These are phyloP conservation scores for Pholiota conissans DNA, from an alignment of 768 basidiomycete genomes.

Conservation along the genomic window DNA sequence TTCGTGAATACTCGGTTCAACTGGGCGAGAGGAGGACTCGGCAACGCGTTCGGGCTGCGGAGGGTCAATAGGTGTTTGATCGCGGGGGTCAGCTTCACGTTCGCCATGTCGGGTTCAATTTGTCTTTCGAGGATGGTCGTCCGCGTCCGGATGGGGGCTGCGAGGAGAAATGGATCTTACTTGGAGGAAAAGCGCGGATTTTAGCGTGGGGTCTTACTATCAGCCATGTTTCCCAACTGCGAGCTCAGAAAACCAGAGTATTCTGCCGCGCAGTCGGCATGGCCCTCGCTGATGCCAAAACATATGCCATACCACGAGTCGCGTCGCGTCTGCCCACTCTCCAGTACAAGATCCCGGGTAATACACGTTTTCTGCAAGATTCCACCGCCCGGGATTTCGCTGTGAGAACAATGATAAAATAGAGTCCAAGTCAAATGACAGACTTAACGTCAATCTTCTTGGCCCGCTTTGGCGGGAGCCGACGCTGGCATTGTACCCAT, in stretches of 20 bases:
- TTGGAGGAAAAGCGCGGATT: background rate
- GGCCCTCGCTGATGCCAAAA: background rate
- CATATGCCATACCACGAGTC: background rate
- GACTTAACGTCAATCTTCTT: background rate
- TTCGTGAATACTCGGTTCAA: slow-evolving; percentile 57
- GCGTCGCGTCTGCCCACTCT: background rate
- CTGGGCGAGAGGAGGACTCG: slow-evolving; percentile 52
- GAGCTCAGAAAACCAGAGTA: background rate
- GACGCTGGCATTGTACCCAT: background rate
- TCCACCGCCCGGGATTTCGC: background rate
- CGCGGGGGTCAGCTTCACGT: slow-evolving; percentile 50
- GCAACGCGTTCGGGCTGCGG: slow-evolving; percentile 60
- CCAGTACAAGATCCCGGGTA: background rate
- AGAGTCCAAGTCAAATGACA: too few species aligned
- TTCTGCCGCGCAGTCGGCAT: background rate
- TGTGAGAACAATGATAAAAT: background rate
- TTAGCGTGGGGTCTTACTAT: background rate
- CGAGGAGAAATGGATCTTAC: background rate
- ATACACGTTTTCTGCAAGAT: background rate
- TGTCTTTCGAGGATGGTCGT: background rate
- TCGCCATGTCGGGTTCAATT: slow-evolving; percentile 16
- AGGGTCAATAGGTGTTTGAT: slow-evolving; percentile 75
- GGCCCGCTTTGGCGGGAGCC: background rate
- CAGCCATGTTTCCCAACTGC: background rate
- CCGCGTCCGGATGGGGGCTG: background rate